Percentiles rank a stretch among this genome's conserved stretches.
Conservation (phyloP, 495 filamentous ascomycete species). For the Acidiella bohemica region DNA sequence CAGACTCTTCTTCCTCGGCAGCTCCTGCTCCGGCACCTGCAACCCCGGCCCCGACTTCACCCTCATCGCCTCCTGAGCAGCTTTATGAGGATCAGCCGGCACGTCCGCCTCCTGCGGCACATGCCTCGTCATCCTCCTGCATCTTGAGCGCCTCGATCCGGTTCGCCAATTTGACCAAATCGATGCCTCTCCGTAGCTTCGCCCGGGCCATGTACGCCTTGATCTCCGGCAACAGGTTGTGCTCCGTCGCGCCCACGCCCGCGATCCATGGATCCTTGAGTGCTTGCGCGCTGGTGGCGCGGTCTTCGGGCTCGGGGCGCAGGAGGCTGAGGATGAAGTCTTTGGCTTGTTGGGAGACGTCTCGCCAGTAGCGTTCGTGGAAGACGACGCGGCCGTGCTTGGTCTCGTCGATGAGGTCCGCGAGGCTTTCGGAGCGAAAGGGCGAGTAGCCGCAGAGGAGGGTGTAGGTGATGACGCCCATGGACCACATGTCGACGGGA, state of each 20-base stretch:
- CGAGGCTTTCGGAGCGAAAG: constrained; percentile 86
- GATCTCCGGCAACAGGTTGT: constrained; percentile 96
- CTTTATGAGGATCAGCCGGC: constrained; percentile 41
- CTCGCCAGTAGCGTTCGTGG: constrained; percentile 97
- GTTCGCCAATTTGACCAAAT: constrained; percentile 91
- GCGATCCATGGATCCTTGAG: constrained; percentile 81
- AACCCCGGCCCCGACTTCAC: constrained; percentile 8
- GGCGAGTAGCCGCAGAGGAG: constrained; percentile 98
- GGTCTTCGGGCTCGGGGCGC: constrained; percentile 61
- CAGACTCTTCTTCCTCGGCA: constrained; percentile 50
- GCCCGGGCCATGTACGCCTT: constrained; percentile 84
- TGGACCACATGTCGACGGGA: constrained; percentile 98
- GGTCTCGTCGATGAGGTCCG: constrained; percentile 92
- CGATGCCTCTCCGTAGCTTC: constrained; percentile 83
- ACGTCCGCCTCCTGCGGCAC: constrained; percentile 50
- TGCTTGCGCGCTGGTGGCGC: constrained; percentile 70
- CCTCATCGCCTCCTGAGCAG: constrained; percentile 28
- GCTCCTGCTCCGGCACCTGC: constrained; percentile 10
- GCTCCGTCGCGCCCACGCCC: constrained; percentile 77
- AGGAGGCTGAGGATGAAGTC: constrained; percentile 79
- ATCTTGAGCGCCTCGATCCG: constrained; percentile 95
- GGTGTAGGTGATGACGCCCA: constrained; percentile 98
- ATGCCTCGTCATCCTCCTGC: constrained; percentile 78
- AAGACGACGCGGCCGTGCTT: constrained; percentile 79
- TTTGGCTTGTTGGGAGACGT: constrained; percentile 92